phyloP scores from a whole-genome alignment of 2,329 filamentous ascomycete species.

The Colletotrichum acutatum region DNA sequence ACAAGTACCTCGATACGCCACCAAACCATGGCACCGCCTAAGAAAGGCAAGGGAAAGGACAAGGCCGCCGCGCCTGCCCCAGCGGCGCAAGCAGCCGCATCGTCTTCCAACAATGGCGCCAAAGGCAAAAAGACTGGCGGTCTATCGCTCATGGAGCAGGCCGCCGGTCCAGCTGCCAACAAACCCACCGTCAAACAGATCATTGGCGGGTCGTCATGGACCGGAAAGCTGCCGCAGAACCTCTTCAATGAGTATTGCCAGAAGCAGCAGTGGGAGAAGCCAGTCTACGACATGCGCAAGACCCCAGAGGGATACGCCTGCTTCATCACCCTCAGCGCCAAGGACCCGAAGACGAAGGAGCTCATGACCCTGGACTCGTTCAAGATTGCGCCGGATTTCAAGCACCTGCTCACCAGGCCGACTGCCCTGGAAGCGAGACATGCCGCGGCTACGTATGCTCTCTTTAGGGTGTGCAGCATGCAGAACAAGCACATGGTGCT shows the following conservation, averaged over 20 bases:
- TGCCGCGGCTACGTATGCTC: constrained; percentile 89
- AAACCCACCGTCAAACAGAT: constrained; percentile 79
- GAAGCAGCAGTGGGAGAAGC: constrained; percentile 94
- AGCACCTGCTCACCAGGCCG: constrained; percentile 78
- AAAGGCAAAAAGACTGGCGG: constrained; percentile 58
- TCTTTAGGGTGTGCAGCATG: constrained; percentile 94
- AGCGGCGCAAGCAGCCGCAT: constrained; percentile 40
- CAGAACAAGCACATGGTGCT: constrained; percentile 96
- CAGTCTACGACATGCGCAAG: constrained; percentile 88
- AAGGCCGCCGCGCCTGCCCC: constrained; percentile 55
- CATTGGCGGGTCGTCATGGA: constrained; percentile 96
- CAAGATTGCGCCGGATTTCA: constrained; percentile 80
- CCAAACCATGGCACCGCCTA: constrained; percentile 28
- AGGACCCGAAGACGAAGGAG: constrained; percentile 86
- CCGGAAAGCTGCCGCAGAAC: constrained; percentile 94
- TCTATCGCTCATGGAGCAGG: constrained; percentile 44
- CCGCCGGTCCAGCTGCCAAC: constrained; percentile 44
- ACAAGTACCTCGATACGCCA: background rate
- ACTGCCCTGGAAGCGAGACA: constrained; percentile 92
- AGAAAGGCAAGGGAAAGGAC: constrained; percentile 50
- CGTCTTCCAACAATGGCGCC: constrained; percentile 59
- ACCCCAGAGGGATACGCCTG: constrained; percentile 80
- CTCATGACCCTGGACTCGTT: constrained; percentile 81
- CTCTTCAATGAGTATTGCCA: constrained; percentile 94
- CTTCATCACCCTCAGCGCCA: constrained; percentile 80